These are phyloP conservation scores for Sporisorium reilianum DNA, from an alignment of 1,284 basidiomycete genomes.

Conservation along the genomic window DNA sequence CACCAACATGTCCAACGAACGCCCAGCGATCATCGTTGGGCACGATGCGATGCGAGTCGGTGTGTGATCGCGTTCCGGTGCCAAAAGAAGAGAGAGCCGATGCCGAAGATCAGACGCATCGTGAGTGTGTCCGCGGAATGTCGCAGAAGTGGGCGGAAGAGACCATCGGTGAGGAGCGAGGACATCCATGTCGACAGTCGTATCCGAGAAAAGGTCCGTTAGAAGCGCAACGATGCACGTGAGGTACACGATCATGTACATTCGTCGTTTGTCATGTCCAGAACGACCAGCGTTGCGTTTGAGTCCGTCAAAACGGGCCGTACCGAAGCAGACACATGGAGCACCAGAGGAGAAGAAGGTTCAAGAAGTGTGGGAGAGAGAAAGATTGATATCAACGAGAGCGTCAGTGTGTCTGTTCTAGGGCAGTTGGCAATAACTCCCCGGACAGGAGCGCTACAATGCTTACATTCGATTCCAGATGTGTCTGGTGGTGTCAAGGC, in stretches of 20 bases:
- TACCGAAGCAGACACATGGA: background rate
- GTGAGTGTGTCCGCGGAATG: background rate
- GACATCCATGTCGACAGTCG: background rate
- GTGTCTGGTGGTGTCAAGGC: background rate
- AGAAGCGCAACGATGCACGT: background rate
- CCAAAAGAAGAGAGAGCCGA: background rate
- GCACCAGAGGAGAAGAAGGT: background rate
- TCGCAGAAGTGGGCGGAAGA: background rate
- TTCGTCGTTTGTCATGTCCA: background rate
- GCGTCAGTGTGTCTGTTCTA: slow-evolving; percentile 9
- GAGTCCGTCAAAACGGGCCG: background rate
- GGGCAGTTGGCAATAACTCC: background rate
- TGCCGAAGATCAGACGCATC: background rate
- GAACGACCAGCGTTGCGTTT: background rate
- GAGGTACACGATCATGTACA: background rate
- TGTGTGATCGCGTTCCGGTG: background rate
- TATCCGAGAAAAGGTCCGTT: background rate
- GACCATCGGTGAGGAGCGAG: background rate
- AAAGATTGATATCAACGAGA: background rate
- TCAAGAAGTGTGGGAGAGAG: background rate
- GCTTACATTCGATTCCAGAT: background rate
- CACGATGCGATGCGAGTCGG: background rate
- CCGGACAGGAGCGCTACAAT: background rate
- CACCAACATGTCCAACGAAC: background rate
- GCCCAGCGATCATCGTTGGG: too few relatives aligned